These are phyloP conservation scores for Oryza brachyantha DNA, from an alignment of 176 grass and related monocot genomes.

Conservation along the genomic window DNA sequence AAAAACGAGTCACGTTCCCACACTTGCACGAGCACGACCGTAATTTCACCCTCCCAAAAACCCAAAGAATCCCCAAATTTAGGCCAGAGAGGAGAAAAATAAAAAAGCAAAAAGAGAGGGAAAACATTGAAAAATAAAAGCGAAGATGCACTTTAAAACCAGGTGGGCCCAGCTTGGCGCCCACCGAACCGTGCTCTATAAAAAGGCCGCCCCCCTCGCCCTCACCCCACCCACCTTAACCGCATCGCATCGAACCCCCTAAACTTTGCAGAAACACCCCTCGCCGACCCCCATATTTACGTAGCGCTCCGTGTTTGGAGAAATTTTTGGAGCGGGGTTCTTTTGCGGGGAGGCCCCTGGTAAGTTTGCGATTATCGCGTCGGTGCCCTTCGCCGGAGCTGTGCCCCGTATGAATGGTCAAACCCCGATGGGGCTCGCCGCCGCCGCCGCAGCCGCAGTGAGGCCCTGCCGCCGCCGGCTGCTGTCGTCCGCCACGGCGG, in stretches of 20 bases:
- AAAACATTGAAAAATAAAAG: too few relatives aligned
- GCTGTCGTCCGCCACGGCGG: conserved; percentile 31
- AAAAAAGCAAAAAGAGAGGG: too few relatives aligned
- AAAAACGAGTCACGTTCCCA: too few relatives aligned
- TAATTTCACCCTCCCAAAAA: background rate
- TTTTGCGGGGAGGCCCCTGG: conserved; percentile 16
- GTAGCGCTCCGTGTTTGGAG: background rate
- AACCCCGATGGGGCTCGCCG: conserved; percentile 61
- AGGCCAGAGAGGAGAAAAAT: background rate
- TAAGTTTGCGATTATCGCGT: background rate
- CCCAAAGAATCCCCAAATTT: background rate
- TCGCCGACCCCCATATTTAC: background rate
- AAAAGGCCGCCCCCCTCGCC: background rate
- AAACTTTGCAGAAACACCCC: conserved; percentile 4
- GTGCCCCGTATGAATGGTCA: conserved; percentile 52
- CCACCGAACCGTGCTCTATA: conserved; percentile 26
- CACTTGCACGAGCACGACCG: too few relatives aligned
- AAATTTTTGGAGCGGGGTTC: background rate
- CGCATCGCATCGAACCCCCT: background rate
- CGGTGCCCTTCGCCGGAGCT: conserved; percentile 36
- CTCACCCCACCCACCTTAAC: background rate
- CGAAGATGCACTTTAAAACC: conserved; percentile 19
- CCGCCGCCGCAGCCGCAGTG: conserved; percentile 46
- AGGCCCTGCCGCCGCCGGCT: conserved; percentile 62
- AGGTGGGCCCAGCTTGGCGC: conserved; percentile 17